phyloP scores from a whole-genome alignment of 2,329 filamentous ascomycete species.

The Calonectria leucothoes region DNA sequence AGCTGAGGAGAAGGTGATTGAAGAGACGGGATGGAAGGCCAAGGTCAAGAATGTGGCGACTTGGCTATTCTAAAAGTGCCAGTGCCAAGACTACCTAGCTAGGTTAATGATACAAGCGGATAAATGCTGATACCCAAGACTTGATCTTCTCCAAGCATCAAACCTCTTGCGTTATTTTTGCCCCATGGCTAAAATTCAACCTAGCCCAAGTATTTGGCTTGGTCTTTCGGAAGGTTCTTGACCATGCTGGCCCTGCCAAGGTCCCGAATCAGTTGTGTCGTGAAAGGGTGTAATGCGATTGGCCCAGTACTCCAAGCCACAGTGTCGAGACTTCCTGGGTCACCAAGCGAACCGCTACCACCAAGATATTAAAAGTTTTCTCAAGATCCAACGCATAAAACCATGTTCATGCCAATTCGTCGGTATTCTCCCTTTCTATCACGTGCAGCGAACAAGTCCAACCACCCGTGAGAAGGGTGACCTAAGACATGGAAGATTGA shows the following conservation, averaged over 20 bases:
- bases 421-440: not conserved
- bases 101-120: not conserved
- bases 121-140: not conserved
- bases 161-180: not conserved
- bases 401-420: not conserved
- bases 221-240: not conserved
- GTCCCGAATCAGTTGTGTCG: too few species aligned
- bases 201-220: not conserved
- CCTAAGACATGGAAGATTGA: not conserved
- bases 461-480: not conserved
- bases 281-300: not conserved
- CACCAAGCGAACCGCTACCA: not conserved
- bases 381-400: not conserved
- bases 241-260: not conserved
- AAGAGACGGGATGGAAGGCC: constrained; percentile 60
- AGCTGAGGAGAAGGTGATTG: constrained; percentile 49
- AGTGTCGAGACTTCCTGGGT: not conserved
- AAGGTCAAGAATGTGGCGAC: constrained; percentile 37
- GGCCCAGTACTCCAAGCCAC: not conserved
- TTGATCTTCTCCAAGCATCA: not conserved
- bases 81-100: too few species aligned
- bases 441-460: not conserved
- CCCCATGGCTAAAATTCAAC: not conserved
- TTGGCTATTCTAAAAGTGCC: constrained; percentile 50
- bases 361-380: not conserved